Percentiles rank a stretch among this genome's conserved stretches.
Evolutionary conservation across 352 stramenopile species (phyloP).

Genomic region (Pythium vanterpoolii): DNA sequence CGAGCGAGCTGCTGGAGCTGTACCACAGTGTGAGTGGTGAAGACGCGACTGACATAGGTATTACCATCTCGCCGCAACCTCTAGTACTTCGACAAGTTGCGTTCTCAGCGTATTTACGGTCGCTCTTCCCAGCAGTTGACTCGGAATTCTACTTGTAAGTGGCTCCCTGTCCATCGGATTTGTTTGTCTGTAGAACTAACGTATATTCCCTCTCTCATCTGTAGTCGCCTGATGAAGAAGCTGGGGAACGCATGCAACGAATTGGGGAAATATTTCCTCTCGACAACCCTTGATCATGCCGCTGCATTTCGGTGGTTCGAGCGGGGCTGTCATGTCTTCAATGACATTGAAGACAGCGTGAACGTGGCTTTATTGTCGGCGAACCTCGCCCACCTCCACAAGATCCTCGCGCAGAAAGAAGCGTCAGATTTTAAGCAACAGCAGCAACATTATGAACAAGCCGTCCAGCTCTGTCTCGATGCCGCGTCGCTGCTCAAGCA

Average conservation of each 20-base stretch:
- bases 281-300: constrained; percentile 35
- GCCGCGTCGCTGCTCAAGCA: constrained; percentile 66
- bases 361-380: constrained; percentile 79
- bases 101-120: constrained; percentile 66
- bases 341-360: constrained; percentile 78
- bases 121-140: constrained; percentile 55
- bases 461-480: constrained; percentile 63
- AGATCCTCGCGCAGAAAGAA: constrained; percentile 72
- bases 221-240: constrained; percentile 83
- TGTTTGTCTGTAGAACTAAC: background rate
- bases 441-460: constrained; percentile 50
- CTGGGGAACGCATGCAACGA: constrained; percentile 85
- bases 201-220: constrained; percentile 2
- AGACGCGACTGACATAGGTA: background rate
- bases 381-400: constrained; percentile 83
- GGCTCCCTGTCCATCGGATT: too few species aligned
- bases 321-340: constrained; percentile 74
- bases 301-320: constrained; percentile 78
- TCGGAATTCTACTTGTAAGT: constrained; percentile 86
- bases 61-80: background rate
- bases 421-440: constrained; percentile 23
- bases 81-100: constrained; percentile 29
- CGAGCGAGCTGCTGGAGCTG: constrained; percentile 25
- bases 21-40: constrained; percentile 55
- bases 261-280: constrained; percentile 70